Evolutionary conservation across 2,329 filamentous ascomycete species (phyloP).

Genomic region (Aspergillus pseudonomiae): DNA sequence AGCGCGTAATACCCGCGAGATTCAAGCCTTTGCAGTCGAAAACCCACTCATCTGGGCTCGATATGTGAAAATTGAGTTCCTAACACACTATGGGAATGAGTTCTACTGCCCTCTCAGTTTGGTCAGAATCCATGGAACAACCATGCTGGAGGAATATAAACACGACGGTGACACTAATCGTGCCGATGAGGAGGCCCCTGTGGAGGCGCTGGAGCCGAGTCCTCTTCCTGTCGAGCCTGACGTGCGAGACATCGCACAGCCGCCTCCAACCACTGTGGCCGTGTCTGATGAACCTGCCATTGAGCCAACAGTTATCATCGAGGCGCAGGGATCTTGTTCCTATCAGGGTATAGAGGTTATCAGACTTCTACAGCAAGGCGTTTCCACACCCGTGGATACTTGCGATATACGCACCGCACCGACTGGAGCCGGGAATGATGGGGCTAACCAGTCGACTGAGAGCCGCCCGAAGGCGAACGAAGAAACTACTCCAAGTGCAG

Average conservation of each 20-base stretch:
- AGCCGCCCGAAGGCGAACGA: not conserved
- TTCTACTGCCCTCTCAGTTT: conserved; percentile 94
- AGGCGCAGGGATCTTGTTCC: not conserved
- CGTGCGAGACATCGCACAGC: conserved; percentile 21
- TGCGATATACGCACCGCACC: not conserved
- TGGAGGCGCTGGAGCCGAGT: conserved; percentile 44
- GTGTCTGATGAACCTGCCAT: conserved; percentile 17
- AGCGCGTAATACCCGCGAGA: conserved; percentile 86
- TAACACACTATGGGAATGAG: conserved; percentile 93
- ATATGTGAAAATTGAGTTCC: conserved; percentile 87
- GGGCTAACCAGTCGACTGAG: not conserved
- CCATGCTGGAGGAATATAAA: conserved; percentile 92
- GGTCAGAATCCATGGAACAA: conserved; percentile 86
- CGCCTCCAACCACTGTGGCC: conserved; percentile 6
- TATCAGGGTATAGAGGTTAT: not conserved
- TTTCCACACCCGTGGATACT: not conserved
- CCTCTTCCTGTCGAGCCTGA: conserved; percentile 21
- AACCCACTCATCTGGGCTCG: conserved; percentile 95
- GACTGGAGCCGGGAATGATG: not conserved
- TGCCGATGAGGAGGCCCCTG: conserved; percentile 64
- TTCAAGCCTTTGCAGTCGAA: conserved; percentile 91
- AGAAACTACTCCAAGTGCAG: conserved; percentile 5
- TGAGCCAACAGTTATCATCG: not conserved
- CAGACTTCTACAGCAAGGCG: not conserved
- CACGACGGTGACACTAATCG: conserved; percentile 74